Evolutionary conservation across 2,329 filamentous ascomycete species (phyloP).

Genomic region (Xylaria sp.): DNA sequence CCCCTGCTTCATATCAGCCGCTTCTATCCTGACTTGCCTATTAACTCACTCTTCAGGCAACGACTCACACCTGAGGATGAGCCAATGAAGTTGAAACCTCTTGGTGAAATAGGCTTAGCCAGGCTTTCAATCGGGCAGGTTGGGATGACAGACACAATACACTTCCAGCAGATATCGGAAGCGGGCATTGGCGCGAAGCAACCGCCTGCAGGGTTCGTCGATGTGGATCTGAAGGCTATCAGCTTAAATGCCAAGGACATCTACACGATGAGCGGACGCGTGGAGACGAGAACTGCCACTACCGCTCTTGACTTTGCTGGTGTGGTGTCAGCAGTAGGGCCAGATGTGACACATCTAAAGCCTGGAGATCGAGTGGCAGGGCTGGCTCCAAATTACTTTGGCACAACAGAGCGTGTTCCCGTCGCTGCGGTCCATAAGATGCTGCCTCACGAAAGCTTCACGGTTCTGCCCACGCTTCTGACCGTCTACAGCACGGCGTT

Average conservation of each 20-base stretch:
- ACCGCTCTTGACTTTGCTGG: slow-evolving; percentile 18
- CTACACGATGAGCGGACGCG: slow-evolving; percentile 34
- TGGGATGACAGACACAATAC: slow-evolving; percentile 45
- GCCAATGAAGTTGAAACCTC: not conserved
- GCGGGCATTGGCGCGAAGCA: not conserved
- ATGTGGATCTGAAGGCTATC: slow-evolving; percentile 25
- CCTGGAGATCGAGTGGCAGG: slow-evolving; percentile 14
- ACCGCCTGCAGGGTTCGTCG: slow-evolving; percentile 21
- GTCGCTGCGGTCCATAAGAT: slow-evolving; percentile 10
- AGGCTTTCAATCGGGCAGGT: slow-evolving; percentile 12
- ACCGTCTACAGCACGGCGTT: slow-evolving; percentile 17
- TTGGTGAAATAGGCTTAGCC: not conserved
- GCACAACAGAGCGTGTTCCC: slow-evolving; percentile 15
- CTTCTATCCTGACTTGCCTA: slow-evolving; percentile 37
- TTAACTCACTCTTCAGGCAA: slow-evolving; percentile 36
- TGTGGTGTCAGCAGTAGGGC: slow-evolving; percentile 4
- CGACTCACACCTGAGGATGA: slow-evolving; percentile 4
- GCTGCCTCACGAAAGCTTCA: slow-evolving; percentile 9
- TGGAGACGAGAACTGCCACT: slow-evolving; percentile 3
- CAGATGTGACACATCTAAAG: not conserved
- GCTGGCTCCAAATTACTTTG: slow-evolving; percentile 7
- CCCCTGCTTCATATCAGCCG: slow-evolving; percentile 42
- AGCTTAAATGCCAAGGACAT: slow-evolving; percentile 45
- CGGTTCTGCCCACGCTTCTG: not conserved
- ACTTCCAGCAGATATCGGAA: slow-evolving; percentile 32